Percentiles rank a stretch among this genome's conserved stretches.
Evolutionary conservation across 176 grass and related monocot species (phyloP).

Genomic region (Oryza meyeriana): DNA sequence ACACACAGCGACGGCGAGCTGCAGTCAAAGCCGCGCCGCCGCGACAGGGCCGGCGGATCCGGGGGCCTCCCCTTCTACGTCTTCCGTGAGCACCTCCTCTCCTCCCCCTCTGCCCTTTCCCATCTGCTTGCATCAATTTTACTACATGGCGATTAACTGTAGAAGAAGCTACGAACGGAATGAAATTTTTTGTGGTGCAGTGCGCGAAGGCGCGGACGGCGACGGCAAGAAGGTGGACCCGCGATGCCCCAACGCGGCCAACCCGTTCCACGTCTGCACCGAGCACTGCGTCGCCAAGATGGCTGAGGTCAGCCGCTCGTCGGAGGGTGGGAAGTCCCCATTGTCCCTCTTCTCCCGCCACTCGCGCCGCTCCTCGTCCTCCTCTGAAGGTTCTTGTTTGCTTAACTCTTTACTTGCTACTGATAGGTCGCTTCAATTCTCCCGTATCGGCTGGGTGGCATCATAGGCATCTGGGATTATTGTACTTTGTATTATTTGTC

Average conservation of each 20-base stretch:
- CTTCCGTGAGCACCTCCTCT: constrained; percentile 44
- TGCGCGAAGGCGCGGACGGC: constrained; percentile 46
- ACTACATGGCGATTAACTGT: too few relatives aligned
- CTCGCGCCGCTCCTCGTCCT: constrained; percentile 49
- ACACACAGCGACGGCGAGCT: constrained; percentile 42
- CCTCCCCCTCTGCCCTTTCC: neutral
- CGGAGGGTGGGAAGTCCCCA: constrained; percentile 40
- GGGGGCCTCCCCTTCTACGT: constrained; percentile 76
- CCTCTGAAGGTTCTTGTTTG: constrained; percentile 46
- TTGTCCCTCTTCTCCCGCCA: constrained; percentile 55
- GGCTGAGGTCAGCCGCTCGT: constrained; percentile 27
- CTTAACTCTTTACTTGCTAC: neutral
- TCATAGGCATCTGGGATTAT: neutral
- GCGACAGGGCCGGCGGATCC: constrained; percentile 47
- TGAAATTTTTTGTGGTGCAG: constrained; percentile 26
- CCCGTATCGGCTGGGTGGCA: neutral
- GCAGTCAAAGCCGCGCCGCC: constrained; percentile 27
- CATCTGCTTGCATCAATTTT: neutral
- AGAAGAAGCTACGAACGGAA: neutral
- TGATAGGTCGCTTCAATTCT: neutral
- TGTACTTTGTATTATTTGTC: neutral
- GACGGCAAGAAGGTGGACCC: constrained; percentile 65
- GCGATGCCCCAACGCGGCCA: constrained; percentile 67
- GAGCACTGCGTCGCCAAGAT: constrained; percentile 62
- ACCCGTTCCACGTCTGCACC: constrained; percentile 79